Percentiles rank a stretch among this genome's conserved stretches.
Evolutionary conservation across 2,329 filamentous ascomycete species (phyloP).

Genomic region (Fusarium nygamai): DNA sequence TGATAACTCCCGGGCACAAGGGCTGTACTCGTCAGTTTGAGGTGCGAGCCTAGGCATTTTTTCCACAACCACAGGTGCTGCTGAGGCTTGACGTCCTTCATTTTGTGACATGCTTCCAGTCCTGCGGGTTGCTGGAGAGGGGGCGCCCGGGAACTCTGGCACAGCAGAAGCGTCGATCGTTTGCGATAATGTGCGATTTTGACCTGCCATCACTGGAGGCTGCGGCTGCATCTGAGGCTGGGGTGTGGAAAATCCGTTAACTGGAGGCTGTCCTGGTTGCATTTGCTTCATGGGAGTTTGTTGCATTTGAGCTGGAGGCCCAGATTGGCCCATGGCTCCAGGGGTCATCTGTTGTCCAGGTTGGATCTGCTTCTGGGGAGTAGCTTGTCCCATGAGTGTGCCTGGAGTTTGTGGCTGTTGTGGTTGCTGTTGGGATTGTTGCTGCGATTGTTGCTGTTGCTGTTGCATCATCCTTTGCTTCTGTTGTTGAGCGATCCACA

Average conservation of each 20-base stretch:
- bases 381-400: conserved; percentile 39
- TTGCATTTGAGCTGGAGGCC: conserved; percentile 42
- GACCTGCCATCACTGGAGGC: conserved; percentile 43
- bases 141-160: conserved; percentile 54
- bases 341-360: conserved; percentile 45
- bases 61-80: conserved; percentile 38
- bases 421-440: conserved; percentile 49
- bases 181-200: conserved; percentile 62
- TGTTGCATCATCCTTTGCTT: conserved; percentile 64
- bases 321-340: conserved; percentile 51
- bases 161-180: conserved; percentile 54
- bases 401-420: conserved; percentile 50
- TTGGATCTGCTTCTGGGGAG: conserved; percentile 51
- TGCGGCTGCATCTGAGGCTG: conserved; percentile 43
- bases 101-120: conserved; percentile 53
- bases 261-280: conserved; percentile 51
- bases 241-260: conserved; percentile 52
- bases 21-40: conserved; percentile 64
- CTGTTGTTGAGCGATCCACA: conserved; percentile 67
- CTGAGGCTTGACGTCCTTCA: conserved; percentile 44
- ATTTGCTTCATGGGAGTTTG: conserved; percentile 55
- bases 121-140: conserved; percentile 57
- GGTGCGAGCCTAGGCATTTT: conserved; percentile 52
- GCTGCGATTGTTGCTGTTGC: conserved; percentile 53
- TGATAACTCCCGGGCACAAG: conserved; percentile 63